Conservation (phyloP, 371 early-diverging fungal genomes). For the Rhizopus microsporus region DNA sequence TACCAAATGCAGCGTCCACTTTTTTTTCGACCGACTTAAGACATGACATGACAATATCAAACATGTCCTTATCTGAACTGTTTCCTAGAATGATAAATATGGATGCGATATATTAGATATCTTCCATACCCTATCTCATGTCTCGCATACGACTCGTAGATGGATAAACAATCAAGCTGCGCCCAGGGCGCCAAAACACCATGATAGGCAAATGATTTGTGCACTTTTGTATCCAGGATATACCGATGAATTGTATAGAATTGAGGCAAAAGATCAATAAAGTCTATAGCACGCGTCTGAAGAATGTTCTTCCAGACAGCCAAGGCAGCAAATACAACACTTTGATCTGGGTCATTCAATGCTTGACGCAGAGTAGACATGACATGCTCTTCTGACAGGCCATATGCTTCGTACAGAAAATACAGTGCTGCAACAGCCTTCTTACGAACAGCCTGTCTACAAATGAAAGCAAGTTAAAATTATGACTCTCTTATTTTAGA, state of each 20-base stretch:
- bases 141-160: constrained; percentile 29
- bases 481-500: not conserved
- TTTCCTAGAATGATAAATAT: not conserved
- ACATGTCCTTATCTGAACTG: constrained; percentile 36
- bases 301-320: constrained; percentile 40
- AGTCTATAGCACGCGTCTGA: constrained; percentile 18
- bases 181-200: constrained; percentile 60
- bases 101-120: not conserved
- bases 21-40: constrained; percentile 35
- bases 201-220: constrained; percentile 48
- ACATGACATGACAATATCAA: constrained; percentile 29
- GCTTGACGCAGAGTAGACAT: constrained; percentile 36
- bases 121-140: constrained; percentile 35
- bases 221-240: constrained; percentile 39
- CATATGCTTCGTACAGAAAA: constrained; percentile 31
- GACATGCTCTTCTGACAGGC: constrained; percentile 26
- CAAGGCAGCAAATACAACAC: constrained; percentile 47
- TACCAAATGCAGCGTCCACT: constrained; percentile 57
- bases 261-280: constrained; percentile 34
- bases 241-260: constrained; percentile 41
- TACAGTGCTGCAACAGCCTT: constrained; percentile 44
- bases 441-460: constrained; percentile 50
- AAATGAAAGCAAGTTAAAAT: not conserved
- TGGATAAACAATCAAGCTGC: constrained; percentile 43
- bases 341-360: constrained; percentile 46